These are phyloP conservation scores for Cryptosporidium canis DNA, from an alignment of 169 alveolate species.

Conservation along the genomic window DNA sequence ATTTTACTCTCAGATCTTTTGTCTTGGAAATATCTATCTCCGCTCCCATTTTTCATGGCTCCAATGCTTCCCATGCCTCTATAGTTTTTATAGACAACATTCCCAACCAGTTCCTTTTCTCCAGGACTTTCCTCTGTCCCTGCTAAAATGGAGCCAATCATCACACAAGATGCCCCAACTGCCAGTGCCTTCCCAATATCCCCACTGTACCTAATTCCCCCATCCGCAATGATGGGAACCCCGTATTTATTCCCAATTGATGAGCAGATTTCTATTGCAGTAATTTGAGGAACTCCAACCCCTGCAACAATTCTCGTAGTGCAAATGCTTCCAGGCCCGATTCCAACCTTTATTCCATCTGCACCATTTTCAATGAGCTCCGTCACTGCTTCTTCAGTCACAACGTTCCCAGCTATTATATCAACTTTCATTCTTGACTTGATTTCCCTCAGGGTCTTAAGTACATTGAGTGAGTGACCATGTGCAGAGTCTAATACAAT, in stretches of 20 bases:
- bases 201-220: slow-evolving; percentile 93
- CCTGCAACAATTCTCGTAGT: slow-evolving; percentile 88
- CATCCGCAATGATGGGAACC: slow-evolving; percentile 93
- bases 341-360: slow-evolving; percentile 90
- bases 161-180: slow-evolving; percentile 92
- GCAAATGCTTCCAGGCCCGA: slow-evolving; percentile 97
- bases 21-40: slow-evolving; percentile 74
- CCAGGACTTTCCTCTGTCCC: slow-evolving; percentile 96
- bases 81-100: slow-evolving; percentile 84
- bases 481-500: slow-evolving; percentile 92
- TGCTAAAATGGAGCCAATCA: slow-evolving; percentile 91
- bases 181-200: slow-evolving; percentile 92
- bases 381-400: slow-evolving; percentile 90
- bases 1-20: neutral
- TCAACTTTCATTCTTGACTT: slow-evolving; percentile 86
- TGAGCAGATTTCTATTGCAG: slow-evolving; percentile 70
- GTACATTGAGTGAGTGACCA: slow-evolving; percentile 90
- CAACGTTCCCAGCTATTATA: slow-evolving; percentile 93
- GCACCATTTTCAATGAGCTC: slow-evolving; percentile 87
- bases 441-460: slow-evolving; percentile 87
- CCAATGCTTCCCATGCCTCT: slow-evolving; percentile 91
- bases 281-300: slow-evolving; percentile 78
- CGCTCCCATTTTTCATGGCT: slow-evolving; percentile 81
- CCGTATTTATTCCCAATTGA: slow-evolving; percentile 67
- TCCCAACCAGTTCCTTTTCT: slow-evolving; percentile 88